Evolutionary conservation across 2,329 filamentous ascomycete genomes (phyloP).

Genomic region (Phyllosticta citriasiana): DNA sequence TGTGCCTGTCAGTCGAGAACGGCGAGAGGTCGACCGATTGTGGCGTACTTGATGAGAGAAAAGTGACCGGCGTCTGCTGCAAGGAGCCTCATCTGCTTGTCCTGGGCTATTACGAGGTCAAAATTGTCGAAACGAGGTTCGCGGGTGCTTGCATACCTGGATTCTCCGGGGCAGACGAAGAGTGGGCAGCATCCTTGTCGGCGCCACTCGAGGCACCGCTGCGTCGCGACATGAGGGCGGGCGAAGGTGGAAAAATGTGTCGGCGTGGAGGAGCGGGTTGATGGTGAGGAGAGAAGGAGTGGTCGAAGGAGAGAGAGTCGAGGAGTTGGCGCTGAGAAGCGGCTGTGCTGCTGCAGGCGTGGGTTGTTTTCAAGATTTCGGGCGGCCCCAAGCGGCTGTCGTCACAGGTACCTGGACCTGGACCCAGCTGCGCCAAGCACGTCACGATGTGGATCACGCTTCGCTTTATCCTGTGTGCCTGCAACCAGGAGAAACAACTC

Average conservation of each 20-base stretch:
- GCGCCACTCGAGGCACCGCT: slow-evolving; percentile 42
- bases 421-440: background rate
- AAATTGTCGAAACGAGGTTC: background rate
- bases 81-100: slow-evolving; percentile 69
- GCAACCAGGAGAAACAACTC: background rate
- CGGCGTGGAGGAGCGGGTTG: background rate
- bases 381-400: slow-evolving; percentile 4
- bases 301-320: background rate
- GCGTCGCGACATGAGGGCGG: slow-evolving; percentile 52
- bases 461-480: background rate
- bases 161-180: slow-evolving; percentile 34
- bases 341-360: slow-evolving; percentile 10
- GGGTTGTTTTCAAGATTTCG: slow-evolving; percentile 11
- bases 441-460: slow-evolving; percentile 6
- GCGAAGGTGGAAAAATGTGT: background rate
- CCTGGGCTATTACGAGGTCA: slow-evolving; percentile 40
- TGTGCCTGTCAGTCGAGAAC: slow-evolving; percentile 13
- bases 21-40: background rate
- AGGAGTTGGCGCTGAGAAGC: background rate
- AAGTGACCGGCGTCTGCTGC: slow-evolving; percentile 65
- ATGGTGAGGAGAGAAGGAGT: background rate
- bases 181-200: slow-evolving; percentile 32
- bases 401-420: slow-evolving; percentile 3
- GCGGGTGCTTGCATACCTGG: slow-evolving; percentile 12
- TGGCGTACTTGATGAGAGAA: slow-evolving; percentile 37